Evolutionary conservation across 225 moss, liverwort and hornwort species (phyloP), one percentile per base, ranked within the genome.

Genomic region (Pseudoscleropodium purum): DNA sequence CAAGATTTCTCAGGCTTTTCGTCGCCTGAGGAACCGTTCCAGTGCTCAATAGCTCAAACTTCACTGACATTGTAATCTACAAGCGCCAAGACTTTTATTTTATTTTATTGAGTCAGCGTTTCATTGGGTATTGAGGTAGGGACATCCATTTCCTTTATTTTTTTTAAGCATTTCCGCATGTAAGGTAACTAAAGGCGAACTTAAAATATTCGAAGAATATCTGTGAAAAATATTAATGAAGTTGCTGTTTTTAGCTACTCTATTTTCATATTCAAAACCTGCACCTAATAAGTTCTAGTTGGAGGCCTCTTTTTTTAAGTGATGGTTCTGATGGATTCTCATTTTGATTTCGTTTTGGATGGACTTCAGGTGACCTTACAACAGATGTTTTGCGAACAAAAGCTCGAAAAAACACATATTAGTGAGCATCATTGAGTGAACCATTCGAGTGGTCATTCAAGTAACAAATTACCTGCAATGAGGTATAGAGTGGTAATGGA

Each of bases 1-100:
- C 75, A 91, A 69, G 87, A 88, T 88, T 57, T 86, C 93, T 85
- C 90, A 75, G 30, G 91, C 87, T 17, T 14, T 93, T 29, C 91
- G 91, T 63, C 88, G 88, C 83, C 73, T 84, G 47, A 27, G 88
- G 68, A 90, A 64, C 27, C 93, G 86, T 47, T 54, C 76, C 12
- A 63, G 39, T 69, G 39, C 39, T 56, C 78, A 66, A 18, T 84
- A 92, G 60, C 67, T 37, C 18, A 8, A 39, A 62, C 62, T 43
- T 76, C 41, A 47, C 56, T 56, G 19, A 56, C 88, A 56, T 54
- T 80, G 85, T 89, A 87, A 87, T 80, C 66, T 84, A 82, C 29
- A 33, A 63, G 57, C 72, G 24, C 45, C 52, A 88, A 51, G 52
- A 24, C 15, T 12, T 4, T 75, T 17, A 16, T 52, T 10, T 33